Percentiles rank a stretch among this genome's conserved stretches.
Conservation (phyloP, 2,329 filamentous ascomycete genomes). For the Malbranchea zuffiana region DNA sequence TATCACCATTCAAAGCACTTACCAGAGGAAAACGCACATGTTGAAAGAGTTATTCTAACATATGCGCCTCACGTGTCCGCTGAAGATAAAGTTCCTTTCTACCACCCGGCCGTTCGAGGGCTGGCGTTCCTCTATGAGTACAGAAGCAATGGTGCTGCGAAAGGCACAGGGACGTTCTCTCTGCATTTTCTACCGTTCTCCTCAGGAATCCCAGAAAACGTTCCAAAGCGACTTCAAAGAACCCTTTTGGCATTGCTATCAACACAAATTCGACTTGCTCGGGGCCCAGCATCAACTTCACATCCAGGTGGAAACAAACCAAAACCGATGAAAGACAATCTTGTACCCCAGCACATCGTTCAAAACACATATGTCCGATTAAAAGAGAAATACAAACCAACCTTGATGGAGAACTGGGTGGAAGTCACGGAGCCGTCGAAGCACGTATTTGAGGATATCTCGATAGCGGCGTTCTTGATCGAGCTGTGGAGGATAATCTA, state of each 20-base stretch:
- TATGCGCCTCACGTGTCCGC: slow-evolving; percentile 63
- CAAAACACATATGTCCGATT: slow-evolving; percentile 74
- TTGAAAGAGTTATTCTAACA: slow-evolving; percentile 45
- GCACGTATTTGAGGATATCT: slow-evolving; percentile 89
- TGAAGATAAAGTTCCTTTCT: slow-evolving; percentile 63
- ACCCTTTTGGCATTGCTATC: slow-evolving; percentile 29
- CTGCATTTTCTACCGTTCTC: slow-evolving; percentile 44
- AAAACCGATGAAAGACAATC: slow-evolving; percentile 73
- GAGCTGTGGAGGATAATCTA: slow-evolving; percentile 90
- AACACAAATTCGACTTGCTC: slow-evolving; percentile 29
- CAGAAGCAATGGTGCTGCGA: slow-evolving; percentile 18
- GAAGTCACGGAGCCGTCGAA: slow-evolving; percentile 81
- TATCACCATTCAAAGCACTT: slow-evolving; percentile 34
- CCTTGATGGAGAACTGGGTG: slow-evolving; percentile 64
- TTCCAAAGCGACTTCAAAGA: slow-evolving; percentile 30
- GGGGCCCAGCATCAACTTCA: slow-evolving; percentile 17
- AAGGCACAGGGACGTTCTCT: slow-evolving; percentile 33
- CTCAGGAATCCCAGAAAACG: slow-evolving; percentile 20
- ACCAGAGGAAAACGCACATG: slow-evolving; percentile 28
- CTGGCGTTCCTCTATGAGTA: slow-evolving; percentile 63
- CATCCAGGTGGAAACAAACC: slow-evolving; percentile 45
- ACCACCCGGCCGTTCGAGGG: slow-evolving; percentile 66
- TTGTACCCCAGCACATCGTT: slow-evolving; percentile 64
- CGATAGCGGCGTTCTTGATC: slow-evolving; percentile 83
- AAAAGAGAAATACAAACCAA: slow-evolving; percentile 65